Percentiles rank a stretch among this genome's conserved stretches.
Evolutionary conservation across 257 asterid species (phyloP).

Genomic region (Solanum rostratum): DNA sequence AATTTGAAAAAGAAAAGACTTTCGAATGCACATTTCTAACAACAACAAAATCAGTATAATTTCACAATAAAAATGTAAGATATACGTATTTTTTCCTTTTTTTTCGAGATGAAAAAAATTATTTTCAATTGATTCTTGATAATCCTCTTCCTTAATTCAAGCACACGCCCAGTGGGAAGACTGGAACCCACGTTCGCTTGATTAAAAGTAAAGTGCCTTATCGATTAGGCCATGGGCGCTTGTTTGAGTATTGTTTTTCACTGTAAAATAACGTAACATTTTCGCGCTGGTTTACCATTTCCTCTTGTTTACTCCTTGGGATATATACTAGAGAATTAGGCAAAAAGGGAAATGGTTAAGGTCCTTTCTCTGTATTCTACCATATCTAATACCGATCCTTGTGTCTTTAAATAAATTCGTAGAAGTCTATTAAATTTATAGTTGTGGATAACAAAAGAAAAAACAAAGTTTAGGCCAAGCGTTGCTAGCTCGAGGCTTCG

Average conservation of each 20-base stretch:
- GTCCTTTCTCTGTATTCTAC: neutral
- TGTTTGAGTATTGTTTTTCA: too few relatives aligned
- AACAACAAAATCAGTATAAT: too few relatives aligned
- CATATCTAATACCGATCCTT: neutral
- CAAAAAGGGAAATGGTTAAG: neutral
- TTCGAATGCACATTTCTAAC: too few relatives aligned
- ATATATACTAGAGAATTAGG: neutral
- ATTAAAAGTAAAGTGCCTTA: neutral
- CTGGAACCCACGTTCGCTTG: neutral
- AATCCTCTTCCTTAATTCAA: fast-evolving
- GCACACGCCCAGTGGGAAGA: neutral
- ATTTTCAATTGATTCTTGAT: too few relatives aligned
- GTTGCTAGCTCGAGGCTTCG: too few relatives aligned
- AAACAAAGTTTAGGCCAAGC: neutral
- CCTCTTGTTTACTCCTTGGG: neutral
- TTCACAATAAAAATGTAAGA: too few relatives aligned
- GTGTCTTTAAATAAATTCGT: neutral
- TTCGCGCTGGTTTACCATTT: neutral
- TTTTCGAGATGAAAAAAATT: too few relatives aligned
- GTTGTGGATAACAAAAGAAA: neutral
- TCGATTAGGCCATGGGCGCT: neutral
- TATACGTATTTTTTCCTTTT: too few relatives aligned
- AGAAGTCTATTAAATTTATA: neutral
- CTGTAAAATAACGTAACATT: too few relatives aligned
- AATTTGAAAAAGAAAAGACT: neutral